Evolutionary conservation across 1,139 yeast genomes (phyloP).

Genomic region (Yamadazyma taylorii): DNA sequence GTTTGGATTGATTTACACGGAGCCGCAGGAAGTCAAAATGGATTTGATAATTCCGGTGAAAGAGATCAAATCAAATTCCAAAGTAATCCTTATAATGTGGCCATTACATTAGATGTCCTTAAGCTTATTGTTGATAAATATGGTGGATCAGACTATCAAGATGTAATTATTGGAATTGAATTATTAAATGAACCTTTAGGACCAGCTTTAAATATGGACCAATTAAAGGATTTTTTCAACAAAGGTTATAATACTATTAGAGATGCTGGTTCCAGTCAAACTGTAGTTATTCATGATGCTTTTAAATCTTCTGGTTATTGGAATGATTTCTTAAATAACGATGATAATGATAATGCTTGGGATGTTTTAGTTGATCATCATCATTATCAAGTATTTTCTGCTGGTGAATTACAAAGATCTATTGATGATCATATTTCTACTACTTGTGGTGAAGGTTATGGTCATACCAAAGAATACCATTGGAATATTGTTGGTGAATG

Average conservation of each 20-base stretch:
- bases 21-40: slow-evolving; percentile 96
- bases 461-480: slow-evolving; percentile 53
- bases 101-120: slow-evolving; percentile 53
- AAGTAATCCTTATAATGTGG: slow-evolving; percentile 43
- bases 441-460: slow-evolving; percentile 65
- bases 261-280: slow-evolving; percentile 46
- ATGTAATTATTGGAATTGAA: slow-evolving; percentile 81
- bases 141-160: slow-evolving; percentile 62
- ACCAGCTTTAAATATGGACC: slow-evolving; percentile 56
- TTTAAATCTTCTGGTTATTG: slow-evolving; percentile 65
- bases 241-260: slow-evolving; percentile 58
- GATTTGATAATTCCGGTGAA: slow-evolving; percentile 91
- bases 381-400: slow-evolving; percentile 82
- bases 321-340: slow-evolving; percentile 47
- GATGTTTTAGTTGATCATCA: slow-evolving; percentile 86
- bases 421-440: slow-evolving; percentile 61
- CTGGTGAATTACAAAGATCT: slow-evolving; percentile 54
- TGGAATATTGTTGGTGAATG: slow-evolving; percentile 90
- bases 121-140: slow-evolving; percentile 54
- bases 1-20: slow-evolving; percentile 96
- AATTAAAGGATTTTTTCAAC: slow-evolving; percentile 56
- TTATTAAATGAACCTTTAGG: slow-evolving; percentile 90
- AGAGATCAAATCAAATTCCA: slow-evolving; percentile 68
- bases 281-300: slow-evolving; percentile 71
- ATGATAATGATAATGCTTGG: slow-evolving; percentile 43